Evolutionary conservation across 768 basidiomycete species (phyloP).

Genomic region (Leccinellum rugosiceps): DNA sequence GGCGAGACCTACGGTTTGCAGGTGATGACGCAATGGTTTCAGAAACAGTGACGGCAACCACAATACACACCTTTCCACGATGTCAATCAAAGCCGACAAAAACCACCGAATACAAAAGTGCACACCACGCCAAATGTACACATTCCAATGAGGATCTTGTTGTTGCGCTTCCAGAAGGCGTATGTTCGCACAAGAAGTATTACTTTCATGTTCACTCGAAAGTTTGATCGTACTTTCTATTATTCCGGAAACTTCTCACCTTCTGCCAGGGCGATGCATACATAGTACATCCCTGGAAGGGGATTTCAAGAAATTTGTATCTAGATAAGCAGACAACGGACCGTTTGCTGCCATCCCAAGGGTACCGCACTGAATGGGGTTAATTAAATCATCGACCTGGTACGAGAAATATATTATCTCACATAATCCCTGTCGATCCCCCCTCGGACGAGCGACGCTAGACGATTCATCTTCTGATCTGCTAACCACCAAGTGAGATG

Average conservation of each 20-base stretch:
- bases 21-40: slow-evolving; percentile 1
- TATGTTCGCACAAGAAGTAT: slow-evolving; percentile 22
- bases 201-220: neutral
- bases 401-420: neutral
- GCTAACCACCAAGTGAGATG: neutral
- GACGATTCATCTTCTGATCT: neutral
- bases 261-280: slow-evolving; percentile 13
- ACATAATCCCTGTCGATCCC: slow-evolving; percentile 4
- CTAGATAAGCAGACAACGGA: neutral
- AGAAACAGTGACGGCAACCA: slow-evolving; percentile 7
- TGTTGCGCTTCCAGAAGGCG: slow-evolving; percentile 17
- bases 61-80: slow-evolving; percentile 3
- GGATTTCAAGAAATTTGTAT: neutral
- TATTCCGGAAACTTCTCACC: slow-evolving; percentile 2
- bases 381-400: neutral
- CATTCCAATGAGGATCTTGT: slow-evolving; percentile 18
- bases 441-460: slow-evolving; percentile 8
- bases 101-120: neutral
- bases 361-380: slow-evolving; percentile 9
- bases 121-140: slow-evolving; percentile 9
- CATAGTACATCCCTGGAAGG: slow-evolving; percentile 11
- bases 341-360: slow-evolving; percentile 11
- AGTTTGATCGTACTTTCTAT: neutral
- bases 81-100: neutral
- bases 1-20: slow-evolving; percentile 1